These are phyloP conservation scores for Aspergillus sclerotiicarbonarius DNA, from an alignment of 495 filamentous ascomycete genomes.

Conservation along the genomic window DNA sequence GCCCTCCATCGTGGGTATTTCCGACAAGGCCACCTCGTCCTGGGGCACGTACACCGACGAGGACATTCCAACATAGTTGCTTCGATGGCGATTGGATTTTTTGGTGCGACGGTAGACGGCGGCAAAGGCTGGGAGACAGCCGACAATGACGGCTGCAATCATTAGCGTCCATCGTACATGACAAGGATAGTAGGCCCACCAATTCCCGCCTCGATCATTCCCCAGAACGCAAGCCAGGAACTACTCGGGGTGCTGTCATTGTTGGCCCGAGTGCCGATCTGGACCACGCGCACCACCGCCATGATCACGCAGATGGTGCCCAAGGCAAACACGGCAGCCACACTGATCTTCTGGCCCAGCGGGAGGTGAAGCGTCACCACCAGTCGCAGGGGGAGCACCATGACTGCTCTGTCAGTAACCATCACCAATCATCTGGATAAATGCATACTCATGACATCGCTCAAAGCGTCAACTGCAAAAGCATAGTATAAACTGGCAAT, in stretches of 20 bases:
- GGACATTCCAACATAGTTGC: background rate
- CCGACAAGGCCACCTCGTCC: background rate
- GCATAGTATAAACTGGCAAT: slow-evolving; percentile 39
- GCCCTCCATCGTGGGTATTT: background rate
- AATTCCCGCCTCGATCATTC: slow-evolving; percentile 26
- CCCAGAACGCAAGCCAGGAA: slow-evolving; percentile 30
- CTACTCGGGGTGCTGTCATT: slow-evolving; percentile 16
- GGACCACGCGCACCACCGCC: slow-evolving; percentile 46
- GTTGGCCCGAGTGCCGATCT: slow-evolving; percentile 19
- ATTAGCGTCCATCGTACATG: background rate
- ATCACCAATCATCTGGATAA: background rate
- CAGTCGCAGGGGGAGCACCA: slow-evolving; percentile 50
- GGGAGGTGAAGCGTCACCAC: slow-evolving; percentile 49
- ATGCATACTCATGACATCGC: slow-evolving; percentile 43
- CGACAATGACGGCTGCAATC: background rate
- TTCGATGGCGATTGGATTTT: background rate
- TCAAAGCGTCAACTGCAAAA: slow-evolving; percentile 40
- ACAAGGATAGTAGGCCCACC: slow-evolving; percentile 19
- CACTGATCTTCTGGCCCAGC: slow-evolving; percentile 42
- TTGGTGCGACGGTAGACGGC: background rate
- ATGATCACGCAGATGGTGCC: slow-evolving; percentile 52
- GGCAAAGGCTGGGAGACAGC: background rate
- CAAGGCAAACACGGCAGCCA: slow-evolving; percentile 48
- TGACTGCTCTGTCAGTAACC: slow-evolving; percentile 31
- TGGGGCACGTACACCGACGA: background rate